Evolutionary conservation across 768 basidiomycete genomes (phyloP).

Genomic region (Phaffia australis): DNA sequence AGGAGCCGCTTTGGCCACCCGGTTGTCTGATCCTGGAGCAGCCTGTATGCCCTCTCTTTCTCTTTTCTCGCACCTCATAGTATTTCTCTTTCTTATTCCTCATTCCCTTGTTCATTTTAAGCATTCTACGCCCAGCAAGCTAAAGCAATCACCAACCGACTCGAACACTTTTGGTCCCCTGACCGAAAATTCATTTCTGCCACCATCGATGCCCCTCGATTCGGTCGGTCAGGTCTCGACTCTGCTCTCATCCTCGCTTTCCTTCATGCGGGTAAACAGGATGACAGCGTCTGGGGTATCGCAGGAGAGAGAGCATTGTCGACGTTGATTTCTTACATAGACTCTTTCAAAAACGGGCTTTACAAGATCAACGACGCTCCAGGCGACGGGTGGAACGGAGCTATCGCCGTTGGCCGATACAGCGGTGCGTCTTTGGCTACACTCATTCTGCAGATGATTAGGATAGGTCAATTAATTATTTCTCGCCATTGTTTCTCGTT

Average conservation of each 20-base stretch:
- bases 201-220: conserved; percentile 9
- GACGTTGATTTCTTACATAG: conserved; percentile 32
- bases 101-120: too few relatives aligned
- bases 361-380: conserved; percentile 33
- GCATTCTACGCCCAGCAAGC: conserved; percentile 30
- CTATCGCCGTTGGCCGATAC: conserved; percentile 34
- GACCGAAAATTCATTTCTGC: conserved; percentile 18
- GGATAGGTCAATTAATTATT: background rate
- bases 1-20: conserved; percentile 33
- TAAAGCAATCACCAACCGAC: conserved; percentile 4
- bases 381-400: conserved; percentile 25
- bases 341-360: conserved; percentile 31
- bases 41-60: background rate
- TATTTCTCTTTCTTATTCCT: too few relatives aligned
- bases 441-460: background rate
- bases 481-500: background rate
- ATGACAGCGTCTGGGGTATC: conserved; percentile 3
- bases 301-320: conserved; percentile 29
- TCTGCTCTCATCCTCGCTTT: conserved; percentile 35
- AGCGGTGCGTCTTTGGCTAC: conserved; percentile 26
- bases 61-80: too few relatives aligned
- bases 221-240: conserved; percentile 31
- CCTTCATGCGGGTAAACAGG: conserved; percentile 26
- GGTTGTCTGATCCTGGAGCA: conserved; percentile 32
- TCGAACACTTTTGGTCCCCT: conserved; percentile 32